Percentiles rank a stretch among this genome's conserved stretches.
These are phyloP conservation scores for Primulina huaijiensis DNA, from an alignment of 257 asterid species.

Conservation along the genomic window DNA sequence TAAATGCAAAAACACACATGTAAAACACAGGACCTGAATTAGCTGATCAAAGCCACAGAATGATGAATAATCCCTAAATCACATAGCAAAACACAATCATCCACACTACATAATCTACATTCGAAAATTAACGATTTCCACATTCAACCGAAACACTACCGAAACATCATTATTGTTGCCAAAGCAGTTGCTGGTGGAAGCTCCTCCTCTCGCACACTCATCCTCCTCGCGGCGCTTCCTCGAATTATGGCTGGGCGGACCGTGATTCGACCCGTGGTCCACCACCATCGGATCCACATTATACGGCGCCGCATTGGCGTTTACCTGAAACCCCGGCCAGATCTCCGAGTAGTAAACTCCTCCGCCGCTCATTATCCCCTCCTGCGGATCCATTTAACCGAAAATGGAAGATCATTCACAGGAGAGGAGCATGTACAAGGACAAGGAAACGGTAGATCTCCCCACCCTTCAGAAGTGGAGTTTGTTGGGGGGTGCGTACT, in stretches of 20 bases:
- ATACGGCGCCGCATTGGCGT: conserved; percentile 38
- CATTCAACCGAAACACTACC: conserved; percentile 27
- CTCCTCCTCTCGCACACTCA: conserved; percentile 37
- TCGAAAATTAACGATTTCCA: not conserved
- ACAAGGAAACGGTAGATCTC: conserved; percentile 25
- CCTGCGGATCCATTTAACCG: conserved; percentile 49
- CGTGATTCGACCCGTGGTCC: conserved; percentile 44
- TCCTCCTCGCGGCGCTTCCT: conserved; percentile 53
- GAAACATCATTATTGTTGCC: conserved; percentile 17
- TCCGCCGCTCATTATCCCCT: conserved; percentile 39
- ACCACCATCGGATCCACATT: conserved; percentile 49
- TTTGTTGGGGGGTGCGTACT: not conserved
- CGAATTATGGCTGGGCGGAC: conserved; percentile 34
- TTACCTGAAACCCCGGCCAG: conserved; percentile 51
- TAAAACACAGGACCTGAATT: too few species aligned
- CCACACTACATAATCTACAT: not conserved
- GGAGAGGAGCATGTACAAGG: conserved; percentile 25
- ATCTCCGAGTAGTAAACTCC: conserved; percentile 54
- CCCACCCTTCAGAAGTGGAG: conserved; percentile 20
- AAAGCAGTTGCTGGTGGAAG: conserved; percentile 46
- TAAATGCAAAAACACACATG: too few species aligned
- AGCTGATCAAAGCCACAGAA: not conserved
- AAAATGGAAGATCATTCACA: conserved; percentile 25
- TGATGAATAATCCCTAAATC: not conserved
- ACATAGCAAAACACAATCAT: not conserved